Conservation (phyloP, 2,329 filamentous ascomycete species). For the Hymenoscyphus infarciens region DNA sequence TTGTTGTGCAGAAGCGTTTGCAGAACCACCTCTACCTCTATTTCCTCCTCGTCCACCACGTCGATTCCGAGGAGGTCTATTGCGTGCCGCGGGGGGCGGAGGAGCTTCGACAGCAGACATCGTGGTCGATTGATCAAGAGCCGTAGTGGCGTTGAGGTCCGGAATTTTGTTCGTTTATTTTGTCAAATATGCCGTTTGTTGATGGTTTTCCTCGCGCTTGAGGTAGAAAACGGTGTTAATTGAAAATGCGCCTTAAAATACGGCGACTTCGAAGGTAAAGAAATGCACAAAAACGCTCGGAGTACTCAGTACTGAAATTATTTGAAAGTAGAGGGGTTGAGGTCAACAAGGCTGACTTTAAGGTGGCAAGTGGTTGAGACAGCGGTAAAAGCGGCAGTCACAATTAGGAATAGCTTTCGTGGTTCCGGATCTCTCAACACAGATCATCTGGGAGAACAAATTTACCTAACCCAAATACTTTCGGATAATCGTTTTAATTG, state of each 20-base stretch:
- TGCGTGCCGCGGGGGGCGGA: slow-evolving; percentile 15
- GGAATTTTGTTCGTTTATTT: neutral
- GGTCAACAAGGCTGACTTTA: slow-evolving; percentile 24
- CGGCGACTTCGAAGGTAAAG: slow-evolving; percentile 32
- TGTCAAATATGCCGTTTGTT: neutral
- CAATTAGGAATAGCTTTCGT: neutral
- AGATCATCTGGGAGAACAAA: neutral
- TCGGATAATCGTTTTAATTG: neutral
- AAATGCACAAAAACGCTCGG: slow-evolving; percentile 11
- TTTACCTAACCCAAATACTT: neutral
- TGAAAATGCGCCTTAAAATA: slow-evolving; percentile 31
- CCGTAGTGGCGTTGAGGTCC: slow-evolving; percentile 5
- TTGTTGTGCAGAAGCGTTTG: slow-evolving; percentile 6
- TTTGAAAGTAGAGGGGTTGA: slow-evolving; percentile 2
- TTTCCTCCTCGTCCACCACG: slow-evolving; percentile 27
- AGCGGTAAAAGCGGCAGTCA: neutral
- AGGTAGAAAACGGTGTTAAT: neutral
- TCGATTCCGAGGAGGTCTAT: slow-evolving; percentile 23
- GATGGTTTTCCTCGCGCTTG: neutral
- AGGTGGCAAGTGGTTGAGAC: neutral
- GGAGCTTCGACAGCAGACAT: slow-evolving; percentile 25
- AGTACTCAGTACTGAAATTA: neutral
- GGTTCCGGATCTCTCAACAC: neutral
- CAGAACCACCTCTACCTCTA: slow-evolving; percentile 18
- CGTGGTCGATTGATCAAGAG: neutral